These are phyloP conservation scores for Torulaspora gathmanii DNA, from an alignment of 805 yeast species.

Conservation along the genomic window DNA sequence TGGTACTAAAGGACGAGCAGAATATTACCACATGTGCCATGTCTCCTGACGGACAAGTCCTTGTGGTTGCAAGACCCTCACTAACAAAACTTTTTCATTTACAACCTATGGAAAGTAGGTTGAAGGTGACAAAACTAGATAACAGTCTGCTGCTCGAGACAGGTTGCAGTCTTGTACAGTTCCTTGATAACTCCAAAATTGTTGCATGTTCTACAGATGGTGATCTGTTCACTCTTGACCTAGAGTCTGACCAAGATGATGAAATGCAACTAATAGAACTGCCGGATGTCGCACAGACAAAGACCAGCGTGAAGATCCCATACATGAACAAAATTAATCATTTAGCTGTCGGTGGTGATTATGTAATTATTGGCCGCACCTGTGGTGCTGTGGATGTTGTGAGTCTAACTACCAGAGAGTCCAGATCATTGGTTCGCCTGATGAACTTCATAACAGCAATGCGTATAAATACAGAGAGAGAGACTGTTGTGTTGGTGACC, in stretches of 20 bases:
- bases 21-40: slow-evolving; percentile 66
- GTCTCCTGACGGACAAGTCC: slow-evolving; percentile 56
- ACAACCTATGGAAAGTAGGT: slow-evolving; percentile 38
- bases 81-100: slow-evolving; percentile 66
- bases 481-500: slow-evolving; percentile 59
- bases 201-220: slow-evolving; percentile 57
- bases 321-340: slow-evolving; percentile 50
- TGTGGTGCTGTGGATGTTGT: slow-evolving; percentile 60
- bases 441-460: slow-evolving; percentile 58
- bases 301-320: slow-evolving; percentile 38
- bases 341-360: slow-evolving; percentile 45
- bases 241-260: slow-evolving; percentile 40
- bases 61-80: slow-evolving; percentile 68
- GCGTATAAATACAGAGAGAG: slow-evolving; percentile 44
- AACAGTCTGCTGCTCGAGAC: slow-evolving; percentile 35
- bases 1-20: slow-evolving; percentile 69
- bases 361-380: slow-evolving; percentile 56
- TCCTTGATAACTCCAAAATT: slow-evolving; percentile 45
- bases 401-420: slow-evolving; percentile 27
- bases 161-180: slow-evolving; percentile 54
- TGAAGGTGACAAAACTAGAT: slow-evolving; percentile 51
- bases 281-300: slow-evolving; percentile 37
- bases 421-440: slow-evolving; percentile 51
- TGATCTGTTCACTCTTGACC: slow-evolving; percentile 47
- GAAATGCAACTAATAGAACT: slow-evolving; percentile 38